Conservation (phyloP, 2,329 filamentous ascomycete genomes). For the Penicillium sclerotiorum region DNA sequence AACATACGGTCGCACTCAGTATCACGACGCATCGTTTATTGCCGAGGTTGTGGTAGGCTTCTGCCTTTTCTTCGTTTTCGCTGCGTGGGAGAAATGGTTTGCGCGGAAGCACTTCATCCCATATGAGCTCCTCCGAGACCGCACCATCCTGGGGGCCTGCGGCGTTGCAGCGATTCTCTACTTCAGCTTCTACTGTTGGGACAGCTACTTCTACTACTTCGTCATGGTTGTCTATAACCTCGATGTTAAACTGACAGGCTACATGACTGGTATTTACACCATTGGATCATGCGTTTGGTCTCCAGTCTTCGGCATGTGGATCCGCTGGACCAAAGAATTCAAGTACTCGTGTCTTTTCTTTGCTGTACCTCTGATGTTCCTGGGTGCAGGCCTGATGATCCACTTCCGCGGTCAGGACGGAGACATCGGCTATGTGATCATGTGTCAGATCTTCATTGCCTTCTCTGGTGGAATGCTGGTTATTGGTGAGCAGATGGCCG, state of each 20-base stretch:
- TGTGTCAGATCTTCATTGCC: conserved; percentile 60
- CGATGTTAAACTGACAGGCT: conserved; percentile 45
- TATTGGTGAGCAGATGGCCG: conserved; percentile 59
- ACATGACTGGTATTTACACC: conserved; percentile 55
- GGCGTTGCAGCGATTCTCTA: conserved; percentile 52
- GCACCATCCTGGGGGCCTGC: conserved; percentile 57
- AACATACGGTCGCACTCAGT: conserved; percentile 27
- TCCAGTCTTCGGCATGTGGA: conserved; percentile 53
- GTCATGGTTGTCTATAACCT: conserved; percentile 57
- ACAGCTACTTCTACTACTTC: conserved; percentile 57
- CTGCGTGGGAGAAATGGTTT: conserved; percentile 57
- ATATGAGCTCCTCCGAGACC: conserved; percentile 52
- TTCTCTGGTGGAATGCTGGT: conserved; percentile 57
- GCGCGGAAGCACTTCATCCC: conserved; percentile 57
- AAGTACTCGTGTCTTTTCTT: conserved; percentile 56
- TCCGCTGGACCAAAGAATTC: conserved; percentile 55
- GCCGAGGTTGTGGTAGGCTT: conserved; percentile 57
- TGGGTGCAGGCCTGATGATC: conserved; percentile 59
- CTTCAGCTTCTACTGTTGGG: conserved; percentile 57
- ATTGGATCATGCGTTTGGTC: conserved; percentile 56
- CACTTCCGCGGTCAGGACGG: conserved; percentile 54
- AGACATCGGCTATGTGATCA: conserved; percentile 54
- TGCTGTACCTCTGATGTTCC: conserved; percentile 53
- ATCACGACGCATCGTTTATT: conserved; percentile 48
- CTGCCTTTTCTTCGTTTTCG: conserved; percentile 56